Base-by-base conservation (phyloP, 2,329 filamentous ascomycete genomes). In the Diaporthe vaccinii region DNA sequence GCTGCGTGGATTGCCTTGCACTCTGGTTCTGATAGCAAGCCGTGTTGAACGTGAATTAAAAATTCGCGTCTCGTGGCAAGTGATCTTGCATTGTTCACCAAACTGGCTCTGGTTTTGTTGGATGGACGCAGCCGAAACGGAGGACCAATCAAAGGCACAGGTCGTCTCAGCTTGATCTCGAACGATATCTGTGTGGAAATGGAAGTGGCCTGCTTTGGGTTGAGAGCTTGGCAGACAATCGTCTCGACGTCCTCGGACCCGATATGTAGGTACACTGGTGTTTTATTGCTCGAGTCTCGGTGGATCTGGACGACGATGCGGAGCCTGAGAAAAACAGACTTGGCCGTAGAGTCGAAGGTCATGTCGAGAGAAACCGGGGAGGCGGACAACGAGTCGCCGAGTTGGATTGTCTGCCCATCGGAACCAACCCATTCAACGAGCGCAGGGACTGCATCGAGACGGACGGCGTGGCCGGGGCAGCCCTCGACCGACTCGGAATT, bases 71-170 rank as follows among this genome's bases (percentile, higher is more conserved):
- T 25, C 15, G 34, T 28, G 8, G 49, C 65, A 20, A 69, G 49
- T 20, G 22, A 49, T 69, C 20, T 55, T 14, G 65, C n/a, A 28
- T 1, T 3, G 9, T 69, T 69, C 0, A 55, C 34, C 15, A 69
- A n/a, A n/a, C 15, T 41, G 1, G 49, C 65, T 20, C 65, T 49
- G 28, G 65, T 49, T 34, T 69, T 69, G 4, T 69, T 69, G n/a
- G 65, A 69, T 55, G 65, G 65, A 2, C 65, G 65, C 49, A 69
- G 49, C 34, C 65, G 65, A 9, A 69, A 69, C 15, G 65, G 65
- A 41, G 65, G 65, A 31, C 65, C 49, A 15, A 69, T 69, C 34
- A 69, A 55, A 15, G 49, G 4, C 8, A 69, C 49, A 0, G 65
- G 34, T 3, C n/a, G n/a, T 69, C 34, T 20, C 14, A 69, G n/a